Evolutionary conservation across 2,329 filamentous ascomycete genomes (phyloP).

Genomic region (Pseudodiploospora longispora): DNA sequence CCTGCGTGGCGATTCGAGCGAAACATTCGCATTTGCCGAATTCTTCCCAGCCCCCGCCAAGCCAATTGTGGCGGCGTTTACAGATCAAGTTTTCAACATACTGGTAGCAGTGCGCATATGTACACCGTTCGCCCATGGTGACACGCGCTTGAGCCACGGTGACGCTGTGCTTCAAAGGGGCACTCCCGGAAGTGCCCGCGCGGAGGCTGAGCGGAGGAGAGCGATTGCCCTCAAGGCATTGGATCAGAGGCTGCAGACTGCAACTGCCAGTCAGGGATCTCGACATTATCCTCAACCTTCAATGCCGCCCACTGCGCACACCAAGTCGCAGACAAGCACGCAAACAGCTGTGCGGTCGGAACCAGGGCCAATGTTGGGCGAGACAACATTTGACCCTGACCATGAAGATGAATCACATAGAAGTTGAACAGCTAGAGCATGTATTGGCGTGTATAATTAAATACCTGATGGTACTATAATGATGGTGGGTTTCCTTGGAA

Average conservation of each 20-base stretch:
- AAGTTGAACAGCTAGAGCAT: not conserved
- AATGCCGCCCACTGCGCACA: constrained; percentile 40
- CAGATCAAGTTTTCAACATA: constrained; percentile 64
- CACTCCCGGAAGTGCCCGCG: constrained; percentile 62
- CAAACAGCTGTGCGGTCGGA: constrained; percentile 52
- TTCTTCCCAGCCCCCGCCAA: constrained; percentile 88
- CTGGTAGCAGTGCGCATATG: constrained; percentile 72
- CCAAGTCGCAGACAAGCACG: constrained; percentile 45
- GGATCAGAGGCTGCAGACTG: constrained; percentile 86
- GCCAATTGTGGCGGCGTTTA: constrained; percentile 64
- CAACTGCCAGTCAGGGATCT: constrained; percentile 42
- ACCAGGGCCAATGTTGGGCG: constrained; percentile 51
- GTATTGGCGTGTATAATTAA: too few species aligned
- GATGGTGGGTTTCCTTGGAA: too few species aligned
- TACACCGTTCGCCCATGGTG: constrained; percentile 75
- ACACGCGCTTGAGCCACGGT: constrained; percentile 67
- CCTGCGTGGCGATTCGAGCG: constrained; percentile 83
- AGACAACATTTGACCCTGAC: constrained; percentile 63
- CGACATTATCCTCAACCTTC: constrained; percentile 14
- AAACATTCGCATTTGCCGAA: constrained; percentile 91
- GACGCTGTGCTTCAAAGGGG: constrained; percentile 45
- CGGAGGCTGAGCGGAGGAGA: constrained; percentile 84
- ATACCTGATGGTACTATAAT: too few species aligned
- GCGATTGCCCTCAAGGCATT: constrained; percentile 85
- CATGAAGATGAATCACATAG: constrained; percentile 29